These are phyloP conservation scores for Lyophyllum atratum DNA, from an alignment of 768 basidiomycete species.

Conservation along the genomic window DNA sequence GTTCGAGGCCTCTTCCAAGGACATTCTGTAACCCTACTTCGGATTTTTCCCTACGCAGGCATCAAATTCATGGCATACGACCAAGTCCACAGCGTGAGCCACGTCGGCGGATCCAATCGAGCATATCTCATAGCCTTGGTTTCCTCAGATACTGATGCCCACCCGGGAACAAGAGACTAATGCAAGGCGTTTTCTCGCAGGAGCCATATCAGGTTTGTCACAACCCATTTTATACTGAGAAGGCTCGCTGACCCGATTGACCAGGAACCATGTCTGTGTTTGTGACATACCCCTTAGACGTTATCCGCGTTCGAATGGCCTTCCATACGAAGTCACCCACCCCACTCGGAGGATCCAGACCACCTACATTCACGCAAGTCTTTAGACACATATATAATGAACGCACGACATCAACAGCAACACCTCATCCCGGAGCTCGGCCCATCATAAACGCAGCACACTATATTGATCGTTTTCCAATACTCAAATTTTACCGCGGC, in stretches of 20 bases:
- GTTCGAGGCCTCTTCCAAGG: constrained; percentile 88
- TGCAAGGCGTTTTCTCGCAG: constrained; percentile 77
- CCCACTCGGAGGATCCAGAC: constrained; percentile 21
- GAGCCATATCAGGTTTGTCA: constrained; percentile 80
- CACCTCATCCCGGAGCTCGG: constrained; percentile 25
- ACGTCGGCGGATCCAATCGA: background rate
- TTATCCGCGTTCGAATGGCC: constrained; percentile 95
- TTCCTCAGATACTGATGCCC: constrained; percentile 78
- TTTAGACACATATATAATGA: constrained; percentile 74
- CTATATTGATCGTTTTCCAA: constrained; percentile 62
- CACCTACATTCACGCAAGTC: constrained; percentile 56
- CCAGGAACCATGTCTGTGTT: constrained; percentile 85
- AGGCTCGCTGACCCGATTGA: constrained; percentile 1
- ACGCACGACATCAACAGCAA: constrained; percentile 35
- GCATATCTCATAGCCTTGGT: constrained; percentile 3
- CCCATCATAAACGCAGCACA: constrained; percentile 21
- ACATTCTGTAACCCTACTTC: constrained; percentile 90
- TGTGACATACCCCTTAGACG: constrained; percentile 93
- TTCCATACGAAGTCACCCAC: constrained; percentile 60
- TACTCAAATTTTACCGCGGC: constrained; percentile 96
- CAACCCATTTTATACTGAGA: background rate
- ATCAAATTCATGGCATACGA: constrained; percentile 99
- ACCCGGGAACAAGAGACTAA: constrained; percentile 79
- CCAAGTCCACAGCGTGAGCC: constrained; percentile 70
- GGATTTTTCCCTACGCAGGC: constrained; percentile 96